Evolutionary conservation across 306 rosid species (phyloP).

Genomic region (Pyrus bretschneideri): DNA sequence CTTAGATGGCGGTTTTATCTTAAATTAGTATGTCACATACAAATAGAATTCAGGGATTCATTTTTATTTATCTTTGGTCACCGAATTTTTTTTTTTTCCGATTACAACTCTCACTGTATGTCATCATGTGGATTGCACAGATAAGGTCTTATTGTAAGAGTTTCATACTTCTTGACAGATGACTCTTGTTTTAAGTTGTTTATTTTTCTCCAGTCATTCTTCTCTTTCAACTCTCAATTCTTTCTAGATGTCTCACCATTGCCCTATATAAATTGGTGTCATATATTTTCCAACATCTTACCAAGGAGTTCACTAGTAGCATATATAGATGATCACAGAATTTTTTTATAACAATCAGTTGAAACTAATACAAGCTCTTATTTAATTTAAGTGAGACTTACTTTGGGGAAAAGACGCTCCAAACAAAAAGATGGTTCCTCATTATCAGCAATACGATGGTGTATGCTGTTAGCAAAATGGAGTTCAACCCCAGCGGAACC

Average conservation of each 20-base stretch:
- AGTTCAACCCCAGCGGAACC: constrained; percentile 69
- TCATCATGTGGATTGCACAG: not conserved
- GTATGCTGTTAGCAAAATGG: constrained; percentile 54
- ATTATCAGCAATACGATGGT: constrained; percentile 66
- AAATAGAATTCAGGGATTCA: not conserved
- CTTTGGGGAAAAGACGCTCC: constrained; percentile 99
- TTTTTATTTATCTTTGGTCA: not conserved
- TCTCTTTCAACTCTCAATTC: not conserved
- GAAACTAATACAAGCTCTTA: not conserved
- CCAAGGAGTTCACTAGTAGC: not conserved
- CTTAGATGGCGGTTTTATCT: not conserved
- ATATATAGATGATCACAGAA: not conserved
- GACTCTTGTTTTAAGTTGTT: not conserved
- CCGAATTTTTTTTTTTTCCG: too few relatives aligned
- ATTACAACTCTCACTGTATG: not conserved
- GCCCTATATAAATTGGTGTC: not conserved
- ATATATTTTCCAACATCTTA: not conserved
- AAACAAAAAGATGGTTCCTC: constrained; percentile 91
- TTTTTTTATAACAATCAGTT: too few relatives aligned
- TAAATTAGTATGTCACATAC: not conserved
- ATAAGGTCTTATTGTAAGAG: not conserved
- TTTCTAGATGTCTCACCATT: not conserved
- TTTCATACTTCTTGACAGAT: not conserved
- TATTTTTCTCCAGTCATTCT: not conserved
- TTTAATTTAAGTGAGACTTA: constrained; percentile 32